Conservation (phyloP, 1,139 yeast species). For the Taiozyma sp. region DNA sequence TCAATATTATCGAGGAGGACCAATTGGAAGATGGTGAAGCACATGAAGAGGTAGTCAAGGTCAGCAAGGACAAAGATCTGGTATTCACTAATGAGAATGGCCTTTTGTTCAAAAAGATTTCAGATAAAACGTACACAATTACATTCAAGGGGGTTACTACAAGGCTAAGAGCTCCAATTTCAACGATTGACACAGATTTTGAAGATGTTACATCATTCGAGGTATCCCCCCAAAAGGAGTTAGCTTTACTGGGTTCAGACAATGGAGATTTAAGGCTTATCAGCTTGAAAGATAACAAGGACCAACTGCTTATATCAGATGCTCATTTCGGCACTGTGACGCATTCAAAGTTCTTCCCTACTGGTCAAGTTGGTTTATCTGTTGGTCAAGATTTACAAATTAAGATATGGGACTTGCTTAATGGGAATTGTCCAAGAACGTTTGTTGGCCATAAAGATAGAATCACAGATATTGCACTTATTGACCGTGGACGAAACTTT, state of each 20-base stretch:
- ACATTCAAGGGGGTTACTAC: constrained; percentile 11
- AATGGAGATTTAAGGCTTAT: constrained; percentile 36
- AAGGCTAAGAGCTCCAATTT: constrained; percentile 14
- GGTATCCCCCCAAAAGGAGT: constrained; percentile 27
- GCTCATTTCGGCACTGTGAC: constrained; percentile 48
- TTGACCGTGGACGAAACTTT: constrained; percentile 66
- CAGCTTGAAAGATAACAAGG: constrained; percentile 8
- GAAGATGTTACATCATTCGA: constrained; percentile 26
- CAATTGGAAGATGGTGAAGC: constrained; percentile 26
- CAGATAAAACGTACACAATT: constrained; percentile 10
- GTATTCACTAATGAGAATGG: constrained; percentile 13
- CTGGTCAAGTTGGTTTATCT: constrained; percentile 52
- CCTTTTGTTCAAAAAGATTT: constrained; percentile 7
- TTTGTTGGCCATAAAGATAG: constrained; percentile 42
- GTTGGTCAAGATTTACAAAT: constrained; percentile 52
- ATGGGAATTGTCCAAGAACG: constrained; percentile 45
- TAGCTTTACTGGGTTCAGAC: constrained; percentile 38
- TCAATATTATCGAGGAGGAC: constrained; percentile 31
- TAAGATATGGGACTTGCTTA: constrained; percentile 50
- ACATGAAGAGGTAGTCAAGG: constrained; percentile 24
- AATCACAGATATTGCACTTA: constrained; percentile 41
- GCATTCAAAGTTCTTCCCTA: constrained; percentile 46
- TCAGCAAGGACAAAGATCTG: constrained; percentile 8
- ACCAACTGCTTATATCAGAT: constrained; percentile 19
- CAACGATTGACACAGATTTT: constrained; percentile 2